Conservation (phyloP, 192 early-diverging fungal species). For the Thamnidium elegans region DNA sequence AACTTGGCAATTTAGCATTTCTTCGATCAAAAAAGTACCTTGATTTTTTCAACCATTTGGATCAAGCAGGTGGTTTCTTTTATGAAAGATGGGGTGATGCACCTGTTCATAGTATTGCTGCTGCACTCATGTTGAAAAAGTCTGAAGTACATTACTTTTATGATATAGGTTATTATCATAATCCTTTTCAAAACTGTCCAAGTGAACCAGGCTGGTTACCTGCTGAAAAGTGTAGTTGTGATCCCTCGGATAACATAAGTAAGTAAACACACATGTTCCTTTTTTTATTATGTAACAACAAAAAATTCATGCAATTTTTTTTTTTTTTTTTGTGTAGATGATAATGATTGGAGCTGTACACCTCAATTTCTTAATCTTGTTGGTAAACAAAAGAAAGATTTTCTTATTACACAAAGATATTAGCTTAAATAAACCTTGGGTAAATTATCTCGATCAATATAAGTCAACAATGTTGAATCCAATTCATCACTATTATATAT, state of each 20-base stretch:
- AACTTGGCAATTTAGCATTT: constrained; percentile 68
- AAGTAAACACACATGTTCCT: not conserved
- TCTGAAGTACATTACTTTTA: constrained; percentile 67
- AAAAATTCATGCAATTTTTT: not conserved
- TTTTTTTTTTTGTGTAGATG: constrained; percentile 4
- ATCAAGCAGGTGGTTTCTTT: constrained; percentile 80
- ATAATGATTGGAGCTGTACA: constrained; percentile 21
- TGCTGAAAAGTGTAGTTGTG: constrained; percentile 49
- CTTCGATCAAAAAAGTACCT: constrained; percentile 63
- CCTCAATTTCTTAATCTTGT: constrained; percentile 24
- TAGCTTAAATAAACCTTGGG: constrained; percentile 2
- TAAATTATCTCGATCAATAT: constrained; percentile 5
- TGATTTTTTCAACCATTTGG: constrained; percentile 68
- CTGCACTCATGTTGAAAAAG: constrained; percentile 53
- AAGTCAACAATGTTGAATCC: not conserved
- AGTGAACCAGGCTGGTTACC: constrained; percentile 47
- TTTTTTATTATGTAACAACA: not conserved
- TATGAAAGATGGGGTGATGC: constrained; percentile 84
- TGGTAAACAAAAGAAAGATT: constrained; percentile 22
- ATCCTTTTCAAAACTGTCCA: constrained; percentile 58
- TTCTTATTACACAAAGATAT: constrained; percentile 20
- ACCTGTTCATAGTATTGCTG: constrained; percentile 66
- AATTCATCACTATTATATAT: constrained; percentile 9
- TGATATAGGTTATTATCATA: constrained; percentile 70
- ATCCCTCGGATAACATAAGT: constrained; percentile 29